Conservation (phyloP, 192 early-diverging fungal genomes). For the Podila verticillata region DNA sequence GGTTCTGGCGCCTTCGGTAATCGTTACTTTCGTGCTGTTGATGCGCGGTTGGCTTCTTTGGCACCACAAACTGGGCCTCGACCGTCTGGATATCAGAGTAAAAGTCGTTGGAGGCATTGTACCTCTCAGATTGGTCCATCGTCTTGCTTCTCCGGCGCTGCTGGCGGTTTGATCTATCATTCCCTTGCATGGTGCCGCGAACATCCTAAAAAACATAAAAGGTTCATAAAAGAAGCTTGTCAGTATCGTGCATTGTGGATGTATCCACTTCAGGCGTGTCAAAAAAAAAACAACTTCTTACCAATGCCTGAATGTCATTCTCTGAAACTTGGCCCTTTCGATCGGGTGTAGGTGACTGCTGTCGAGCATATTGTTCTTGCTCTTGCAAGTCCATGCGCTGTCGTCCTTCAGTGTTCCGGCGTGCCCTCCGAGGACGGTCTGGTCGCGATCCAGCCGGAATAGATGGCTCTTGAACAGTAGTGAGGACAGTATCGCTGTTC, state of each 20-base stretch:
- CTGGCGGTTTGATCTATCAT: neutral
- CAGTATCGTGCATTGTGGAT: too few species aligned
- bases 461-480: neutral
- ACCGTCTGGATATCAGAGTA: neutral
- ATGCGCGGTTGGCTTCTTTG: neutral
- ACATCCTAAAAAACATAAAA: neutral
- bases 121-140: neutral
- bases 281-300: neutral
- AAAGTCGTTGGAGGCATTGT: neutral
- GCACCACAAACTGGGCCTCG: neutral
- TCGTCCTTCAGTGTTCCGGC: conserved; percentile 23
- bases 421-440: conserved; percentile 27
- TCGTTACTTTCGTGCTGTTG: neutral
- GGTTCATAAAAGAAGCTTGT: neutral
- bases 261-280: neutral
- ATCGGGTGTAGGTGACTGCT: neutral
- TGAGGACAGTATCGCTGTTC: neutral
- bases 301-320: neutral
- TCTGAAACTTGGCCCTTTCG: neutral
- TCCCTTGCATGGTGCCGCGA: neutral
- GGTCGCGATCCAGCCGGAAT: conserved; percentile 3
- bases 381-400: neutral
- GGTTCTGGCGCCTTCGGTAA: too few species aligned
- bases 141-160: neutral
- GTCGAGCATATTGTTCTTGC: neutral